Evolutionary conservation across 1,284 basidiomycete genomes (phyloP), one percentile per base, ranked within the genome.

Genomic region (Naganishia liquefaciens): DNA sequence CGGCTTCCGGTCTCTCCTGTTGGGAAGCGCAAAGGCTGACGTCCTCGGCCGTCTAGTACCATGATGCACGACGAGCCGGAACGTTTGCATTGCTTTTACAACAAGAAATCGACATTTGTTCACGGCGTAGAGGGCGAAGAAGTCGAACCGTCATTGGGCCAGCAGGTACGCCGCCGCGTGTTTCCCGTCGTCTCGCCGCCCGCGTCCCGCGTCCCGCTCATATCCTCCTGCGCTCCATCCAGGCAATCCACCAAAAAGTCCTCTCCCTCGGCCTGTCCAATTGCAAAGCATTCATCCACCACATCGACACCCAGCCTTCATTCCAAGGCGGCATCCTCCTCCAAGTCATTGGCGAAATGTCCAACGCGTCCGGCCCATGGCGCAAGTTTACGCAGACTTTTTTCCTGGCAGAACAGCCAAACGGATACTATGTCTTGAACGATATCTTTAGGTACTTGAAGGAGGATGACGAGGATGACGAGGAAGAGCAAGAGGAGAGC

Each of bases 381-480:
- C 88, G 89, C 75, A 98, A 98, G 82, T 99, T 99, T 75, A 93
- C 93, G 25, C 96, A 99, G 82, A 98, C 95, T 17, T 99, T 99
- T 83, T 99, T 99, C 89, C 88, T 99, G 64, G 96, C 96, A 53
- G 92, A 97, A 79, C 96, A 99, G 81, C 92, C 93, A 46, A 96
- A 95, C 74, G 96, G 96, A 53, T 99, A 98, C 84, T 99, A 93
- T 79, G 96, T 99, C 68, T 87, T 99, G 79, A 99, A 99, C 81
- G 96, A 99, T 82, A 98, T 99, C 82, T 99, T 99, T 88, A 89
- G 95, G 69, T 98, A 95, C 84, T 83, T 99, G 70, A 96, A 96
- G 83, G 94, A 98, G 81, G 94, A 97, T 74, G 83, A 86, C 43
- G 89, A 91, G 68, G 90, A 90, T 70, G 83, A 84, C 47, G 91